These are phyloP conservation scores for Fusarium paranaense DNA, from an alignment of 2,329 filamentous ascomycete genomes.

Conservation along the genomic window DNA sequence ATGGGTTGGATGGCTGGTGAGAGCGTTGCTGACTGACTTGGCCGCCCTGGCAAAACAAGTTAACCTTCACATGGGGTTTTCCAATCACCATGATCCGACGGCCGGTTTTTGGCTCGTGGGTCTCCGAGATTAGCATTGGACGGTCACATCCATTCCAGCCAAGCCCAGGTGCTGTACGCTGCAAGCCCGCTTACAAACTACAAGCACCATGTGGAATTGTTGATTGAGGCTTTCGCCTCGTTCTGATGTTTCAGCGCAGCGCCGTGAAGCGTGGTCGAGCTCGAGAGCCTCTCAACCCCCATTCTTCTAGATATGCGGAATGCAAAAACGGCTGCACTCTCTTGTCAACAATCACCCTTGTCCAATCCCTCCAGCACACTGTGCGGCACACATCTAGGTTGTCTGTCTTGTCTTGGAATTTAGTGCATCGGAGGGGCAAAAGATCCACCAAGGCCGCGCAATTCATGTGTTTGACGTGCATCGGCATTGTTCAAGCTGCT, in stretches of 20 bases:
- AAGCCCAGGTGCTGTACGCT: background rate
- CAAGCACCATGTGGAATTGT: slow-evolving; percentile 2
- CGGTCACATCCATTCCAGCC: background rate
- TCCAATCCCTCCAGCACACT: slow-evolving; percentile 14
- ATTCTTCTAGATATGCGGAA: background rate
- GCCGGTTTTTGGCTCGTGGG: background rate
- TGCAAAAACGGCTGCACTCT: background rate
- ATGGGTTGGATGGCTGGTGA: slow-evolving; percentile 1
- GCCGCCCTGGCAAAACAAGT: background rate
- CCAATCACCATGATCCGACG: background rate
- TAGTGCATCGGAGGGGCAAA: slow-evolving; percentile 25
- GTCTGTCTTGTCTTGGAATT: slow-evolving; percentile 11
- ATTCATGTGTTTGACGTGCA: slow-evolving; percentile 36
- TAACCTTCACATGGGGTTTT: slow-evolving; percentile 19
- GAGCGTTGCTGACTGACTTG: background rate
- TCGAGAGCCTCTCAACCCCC: background rate
- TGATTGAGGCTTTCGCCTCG: background rate
- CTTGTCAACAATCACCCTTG: slow-evolving; percentile 1
- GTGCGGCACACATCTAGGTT: slow-evolving; percentile 14
- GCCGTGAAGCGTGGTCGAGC: background rate
- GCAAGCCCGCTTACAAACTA: background rate
- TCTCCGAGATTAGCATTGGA: background rate
- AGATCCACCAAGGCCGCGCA: slow-evolving; percentile 34
- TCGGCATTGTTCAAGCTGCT: slow-evolving; percentile 27
- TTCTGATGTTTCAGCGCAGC: background rate